Evolutionary conservation across 306 rosid species (phyloP).

Genomic region (Malus asiatica): DNA sequence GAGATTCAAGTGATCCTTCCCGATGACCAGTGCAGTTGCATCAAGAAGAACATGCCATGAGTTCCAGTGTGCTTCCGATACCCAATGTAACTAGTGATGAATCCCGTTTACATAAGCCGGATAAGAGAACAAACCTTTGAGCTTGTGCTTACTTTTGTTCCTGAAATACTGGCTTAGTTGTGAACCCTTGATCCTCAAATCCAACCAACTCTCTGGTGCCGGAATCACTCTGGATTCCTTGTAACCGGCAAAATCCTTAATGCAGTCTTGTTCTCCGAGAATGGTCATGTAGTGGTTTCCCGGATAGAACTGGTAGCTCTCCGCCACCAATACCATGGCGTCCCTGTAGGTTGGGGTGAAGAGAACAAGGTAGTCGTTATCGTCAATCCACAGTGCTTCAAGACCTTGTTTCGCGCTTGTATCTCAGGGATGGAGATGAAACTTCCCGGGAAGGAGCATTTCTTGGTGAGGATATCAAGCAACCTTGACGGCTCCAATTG

Average conservation of each 20-base stretch:
- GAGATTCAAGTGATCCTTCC: constrained; percentile 55
- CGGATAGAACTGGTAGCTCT: constrained; percentile 66
- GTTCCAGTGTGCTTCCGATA: constrained; percentile 85
- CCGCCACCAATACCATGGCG: constrained; percentile 74
- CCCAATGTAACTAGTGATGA: constrained; percentile 68
- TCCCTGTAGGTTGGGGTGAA: constrained; percentile 61
- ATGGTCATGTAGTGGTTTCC: constrained; percentile 62
- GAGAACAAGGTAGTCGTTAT: constrained; percentile 65
- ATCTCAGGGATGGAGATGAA: constrained; percentile 78
- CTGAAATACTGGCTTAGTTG: constrained; percentile 72
- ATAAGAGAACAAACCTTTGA: constrained; percentile 76
- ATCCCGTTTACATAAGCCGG: constrained; percentile 67
- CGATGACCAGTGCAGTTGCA: constrained; percentile 62
- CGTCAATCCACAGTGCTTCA: constrained; percentile 74
- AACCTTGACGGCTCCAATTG: constrained; percentile 74
- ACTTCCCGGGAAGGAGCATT: constrained; percentile 68
- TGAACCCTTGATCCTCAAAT: constrained; percentile 81
- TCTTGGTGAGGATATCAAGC: constrained; percentile 64
- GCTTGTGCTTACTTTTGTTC: constrained; percentile 70
- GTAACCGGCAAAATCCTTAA: constrained; percentile 53
- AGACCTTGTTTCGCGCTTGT: constrained; percentile 58
- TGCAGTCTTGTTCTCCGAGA: constrained; percentile 44
- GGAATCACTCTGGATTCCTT: constrained; percentile 60
- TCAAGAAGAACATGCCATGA: constrained; percentile 89
- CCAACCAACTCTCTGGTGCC: constrained; percentile 70